phyloP scores from a whole-genome alignment of 2,329 filamentous ascomycete genomes.

The Colletotrichum salicis region DNA sequence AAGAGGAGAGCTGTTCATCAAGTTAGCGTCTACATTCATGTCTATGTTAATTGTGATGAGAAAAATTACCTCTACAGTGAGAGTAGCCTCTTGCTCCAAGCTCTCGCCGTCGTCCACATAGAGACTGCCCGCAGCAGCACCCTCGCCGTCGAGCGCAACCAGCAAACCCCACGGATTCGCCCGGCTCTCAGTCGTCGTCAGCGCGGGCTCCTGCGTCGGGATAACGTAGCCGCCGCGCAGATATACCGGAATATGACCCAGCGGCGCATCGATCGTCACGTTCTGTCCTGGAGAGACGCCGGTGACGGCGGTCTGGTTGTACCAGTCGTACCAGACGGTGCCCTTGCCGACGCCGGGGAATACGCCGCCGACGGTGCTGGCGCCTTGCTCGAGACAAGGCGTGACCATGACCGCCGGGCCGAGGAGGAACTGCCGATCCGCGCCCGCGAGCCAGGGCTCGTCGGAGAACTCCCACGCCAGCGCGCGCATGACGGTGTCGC shows the following conservation, averaged over 20 bases:
- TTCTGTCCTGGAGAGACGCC: conserved; percentile 50
- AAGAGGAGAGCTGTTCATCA: conserved; percentile 52
- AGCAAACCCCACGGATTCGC: conserved; percentile 75
- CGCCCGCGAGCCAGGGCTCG: conserved; percentile 73
- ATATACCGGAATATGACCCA: conserved; percentile 73
- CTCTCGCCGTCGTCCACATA: conserved; percentile 83
- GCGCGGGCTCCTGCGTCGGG: conserved; percentile 73
- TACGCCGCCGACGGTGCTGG: conserved; percentile 70
- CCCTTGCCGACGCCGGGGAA: conserved; percentile 67
- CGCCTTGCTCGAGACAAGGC: conserved; percentile 73
- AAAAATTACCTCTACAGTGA: conserved; percentile 63
- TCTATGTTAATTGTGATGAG: no score
- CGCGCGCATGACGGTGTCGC: conserved; percentile 77
- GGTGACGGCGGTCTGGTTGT: conserved; percentile 68
- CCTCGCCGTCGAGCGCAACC: conserved; percentile 66
- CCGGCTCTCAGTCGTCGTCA: conserved; percentile 73
- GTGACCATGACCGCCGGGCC: conserved; percentile 73
- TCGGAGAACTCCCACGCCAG: conserved; percentile 80
- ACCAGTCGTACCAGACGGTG: conserved; percentile 83
- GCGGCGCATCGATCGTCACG: conserved; percentile 36
- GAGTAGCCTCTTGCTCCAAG: conserved; percentile 56
- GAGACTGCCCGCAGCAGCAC: conserved; percentile 68
- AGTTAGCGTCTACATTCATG: no score
- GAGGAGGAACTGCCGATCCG: conserved; percentile 78
- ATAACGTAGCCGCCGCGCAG: conserved; percentile 75